Evolutionary conservation across 495 filamentous ascomycete species (phyloP).

Genomic region (Trichoderma erinaceum): DNA sequence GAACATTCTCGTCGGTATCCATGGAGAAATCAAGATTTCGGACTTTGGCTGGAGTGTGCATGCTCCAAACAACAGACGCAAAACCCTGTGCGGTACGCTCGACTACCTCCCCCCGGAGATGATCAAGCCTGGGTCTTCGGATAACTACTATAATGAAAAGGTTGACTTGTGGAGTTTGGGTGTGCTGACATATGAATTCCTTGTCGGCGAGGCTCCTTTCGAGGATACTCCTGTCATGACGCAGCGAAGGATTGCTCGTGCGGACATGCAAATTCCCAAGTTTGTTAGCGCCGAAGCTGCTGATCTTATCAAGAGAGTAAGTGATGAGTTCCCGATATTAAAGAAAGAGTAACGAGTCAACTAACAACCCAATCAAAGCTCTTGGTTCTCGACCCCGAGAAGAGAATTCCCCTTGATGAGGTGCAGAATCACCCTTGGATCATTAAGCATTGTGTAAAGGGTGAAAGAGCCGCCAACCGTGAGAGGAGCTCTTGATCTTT

Average conservation of each 20-base stretch:
- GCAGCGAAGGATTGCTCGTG: constrained; percentile 78
- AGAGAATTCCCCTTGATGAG: constrained; percentile 82
- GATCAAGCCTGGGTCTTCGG: constrained; percentile 70
- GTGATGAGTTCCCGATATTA: constrained; percentile 17
- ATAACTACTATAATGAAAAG: constrained; percentile 88
- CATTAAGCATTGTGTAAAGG: constrained; percentile 86
- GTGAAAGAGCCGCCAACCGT: constrained; percentile 54
- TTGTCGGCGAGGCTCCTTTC: constrained; percentile 93
- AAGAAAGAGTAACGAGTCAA: constrained; percentile 15
- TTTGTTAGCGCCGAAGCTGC: constrained; percentile 87
- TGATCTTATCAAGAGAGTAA: constrained; percentile 86
- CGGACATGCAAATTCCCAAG: constrained; percentile 86
- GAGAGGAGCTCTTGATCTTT: constrained; percentile 28
- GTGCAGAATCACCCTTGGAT: constrained; percentile 95
- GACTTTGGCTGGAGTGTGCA: constrained; percentile 99
- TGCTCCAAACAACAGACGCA: constrained; percentile 86
- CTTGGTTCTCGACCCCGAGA: constrained; percentile 88
- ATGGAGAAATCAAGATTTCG: constrained; percentile 97
- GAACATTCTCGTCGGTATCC: constrained; percentile 95
- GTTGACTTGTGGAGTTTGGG: constrained; percentile 95
- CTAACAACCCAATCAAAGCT: constrained; percentile 48
- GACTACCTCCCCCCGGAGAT: constrained; percentile 98
- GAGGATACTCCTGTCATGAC: constrained; percentile 96
- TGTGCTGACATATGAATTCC: constrained; percentile 92
- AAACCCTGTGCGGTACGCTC: constrained; percentile 95